Base-by-base conservation (phyloP, 2,329 filamentous ascomycete genomes). In the Ceratocystis diversiconidia region DNA sequence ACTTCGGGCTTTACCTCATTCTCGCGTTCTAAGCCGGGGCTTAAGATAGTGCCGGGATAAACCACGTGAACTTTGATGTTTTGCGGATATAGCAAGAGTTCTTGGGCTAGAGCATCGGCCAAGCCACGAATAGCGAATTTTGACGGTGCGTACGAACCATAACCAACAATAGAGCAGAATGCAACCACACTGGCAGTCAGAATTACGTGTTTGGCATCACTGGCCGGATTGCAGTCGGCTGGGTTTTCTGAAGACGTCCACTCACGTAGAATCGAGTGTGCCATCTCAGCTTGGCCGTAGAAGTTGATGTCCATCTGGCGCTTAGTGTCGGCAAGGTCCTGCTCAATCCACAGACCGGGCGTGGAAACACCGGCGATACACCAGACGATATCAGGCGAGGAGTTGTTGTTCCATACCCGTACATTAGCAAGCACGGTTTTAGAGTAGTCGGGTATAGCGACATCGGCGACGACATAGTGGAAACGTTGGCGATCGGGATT, bases 241-340 rank as follows among this genome's bases (percentile, higher is more conserved):
- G 66, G 63, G 43, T 61, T 52, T n/a, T 67, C 46, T 2, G 59
- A 52, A 2, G 77, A 75, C 57, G 91, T 82, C 92, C 92, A 96
- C 68, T 83, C 80, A 63, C 81, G 82, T 68, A 96, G 77, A 19
- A 88, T 84, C 22, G 89, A 85, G 73, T 95, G 90, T 46, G 90
- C 87, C 76, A 95, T 89, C 74, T 95, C 94, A 50, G 87, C 87
- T 36, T 86, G 85, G 61, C 90, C 89, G 81, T 87, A 96, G 78
- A 90, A 97, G 76, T 96, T 92, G 70, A 92, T 83, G 72, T 96
- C 90, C 90, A 96, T 96, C 74, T 95, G 90, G 69, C 80, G 78
- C 52, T 87, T 82, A 69, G 91, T 78, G 10, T 81, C 82, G 6
- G 85, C 77, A 63, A 89, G 78, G 7, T 87, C 80, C 48, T 84